A percentile compares a stretch with the other conserved stretches of the same genome.
Evolutionary conservation across 495 filamentous ascomycete species (phyloP).

Genomic region (Hypoxylon lienhwacheense): DNA sequence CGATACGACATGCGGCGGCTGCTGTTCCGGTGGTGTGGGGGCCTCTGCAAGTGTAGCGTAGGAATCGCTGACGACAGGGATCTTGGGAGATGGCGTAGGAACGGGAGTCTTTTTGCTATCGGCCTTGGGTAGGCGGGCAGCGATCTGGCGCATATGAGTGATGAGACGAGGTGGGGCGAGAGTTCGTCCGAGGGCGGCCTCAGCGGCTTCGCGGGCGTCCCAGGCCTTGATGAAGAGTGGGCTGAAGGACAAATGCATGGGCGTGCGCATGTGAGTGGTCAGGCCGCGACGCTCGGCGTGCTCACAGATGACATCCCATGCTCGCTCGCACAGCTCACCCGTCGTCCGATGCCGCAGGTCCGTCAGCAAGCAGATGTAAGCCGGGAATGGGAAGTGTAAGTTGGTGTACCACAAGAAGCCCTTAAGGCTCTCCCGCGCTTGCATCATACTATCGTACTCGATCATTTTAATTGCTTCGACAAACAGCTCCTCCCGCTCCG

Average conservation of each 20-base stretch:
- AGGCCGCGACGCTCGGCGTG: slow-evolving; percentile 53
- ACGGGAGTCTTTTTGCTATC: slow-evolving; percentile 30
- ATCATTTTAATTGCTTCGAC: slow-evolving; percentile 54
- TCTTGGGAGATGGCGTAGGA: slow-evolving; percentile 38
- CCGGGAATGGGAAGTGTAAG: slow-evolving; percentile 56
- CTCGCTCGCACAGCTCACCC: slow-evolving; percentile 55
- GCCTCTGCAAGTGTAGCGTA: slow-evolving; percentile 22
- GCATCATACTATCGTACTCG: slow-evolving; percentile 56
- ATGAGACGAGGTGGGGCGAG: slow-evolving; percentile 48
- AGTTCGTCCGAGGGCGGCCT: slow-evolving; percentile 44
- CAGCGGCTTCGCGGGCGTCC: slow-evolving; percentile 52
- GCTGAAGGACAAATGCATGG: slow-evolving; percentile 55
- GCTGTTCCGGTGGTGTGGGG: slow-evolving; percentile 22
- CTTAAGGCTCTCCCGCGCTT: slow-evolving; percentile 46
- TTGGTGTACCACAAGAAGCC: slow-evolving; percentile 57
- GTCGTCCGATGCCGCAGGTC: slow-evolving; percentile 52
- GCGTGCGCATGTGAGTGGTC: slow-evolving; percentile 47
- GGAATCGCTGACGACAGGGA: slow-evolving; percentile 30
- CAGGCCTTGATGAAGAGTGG: slow-evolving; percentile 56
- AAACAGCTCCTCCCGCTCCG: slow-evolving; percentile 50
- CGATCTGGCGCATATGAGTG: slow-evolving; percentile 43
- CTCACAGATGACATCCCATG: slow-evolving; percentile 54
- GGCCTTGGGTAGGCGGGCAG: slow-evolving; percentile 29
- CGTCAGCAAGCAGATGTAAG: slow-evolving; percentile 55
- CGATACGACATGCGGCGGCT: slow-evolving; percentile 14